Conservation (phyloP, 495 filamentous ascomycete species). For the Thozetella sp. region DNA sequence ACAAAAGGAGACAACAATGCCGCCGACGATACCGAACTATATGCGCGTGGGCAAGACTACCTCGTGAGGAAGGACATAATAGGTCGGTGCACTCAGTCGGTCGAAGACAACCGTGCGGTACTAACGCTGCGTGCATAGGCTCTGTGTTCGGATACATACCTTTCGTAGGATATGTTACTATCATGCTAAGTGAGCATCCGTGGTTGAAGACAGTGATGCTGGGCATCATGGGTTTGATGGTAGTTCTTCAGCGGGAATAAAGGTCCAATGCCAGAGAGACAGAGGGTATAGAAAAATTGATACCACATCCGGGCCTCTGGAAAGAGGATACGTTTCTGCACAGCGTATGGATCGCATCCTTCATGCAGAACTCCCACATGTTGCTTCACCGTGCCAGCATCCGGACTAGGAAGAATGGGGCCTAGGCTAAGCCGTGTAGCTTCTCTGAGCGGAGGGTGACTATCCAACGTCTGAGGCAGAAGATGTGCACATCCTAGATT, state of each 20-base stretch:
- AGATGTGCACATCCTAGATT: too few species aligned
- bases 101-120: not conserved
- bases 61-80: conserved; percentile 89
- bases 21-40: conserved; percentile 93
- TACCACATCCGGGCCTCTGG: too few species aligned
- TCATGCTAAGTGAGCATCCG: conserved; percentile 93
- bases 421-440: too few species aligned
- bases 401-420: too few species aligned
- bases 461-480: too few species aligned
- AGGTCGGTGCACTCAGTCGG: conserved; percentile 41
- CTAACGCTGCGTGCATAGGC: conserved; percentile 31
- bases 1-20: conserved; percentile 99
- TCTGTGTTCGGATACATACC: conserved; percentile 90
- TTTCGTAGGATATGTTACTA: conserved; percentile 96
- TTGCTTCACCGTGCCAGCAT: too few species aligned
- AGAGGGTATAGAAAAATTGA: not conserved
- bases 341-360: too few species aligned
- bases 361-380: too few species aligned
- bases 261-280: not conserved
- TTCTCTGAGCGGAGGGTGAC: too few species aligned
- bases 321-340: too few species aligned
- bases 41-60: conserved; percentile 78
- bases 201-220: conserved; percentile 96
- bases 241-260: conserved; percentile 88
- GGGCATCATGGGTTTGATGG: conserved; percentile 92